phyloP scores from a whole-genome alignment of 495 filamentous ascomycete genomes.

The Delitschia confertaspora region DNA sequence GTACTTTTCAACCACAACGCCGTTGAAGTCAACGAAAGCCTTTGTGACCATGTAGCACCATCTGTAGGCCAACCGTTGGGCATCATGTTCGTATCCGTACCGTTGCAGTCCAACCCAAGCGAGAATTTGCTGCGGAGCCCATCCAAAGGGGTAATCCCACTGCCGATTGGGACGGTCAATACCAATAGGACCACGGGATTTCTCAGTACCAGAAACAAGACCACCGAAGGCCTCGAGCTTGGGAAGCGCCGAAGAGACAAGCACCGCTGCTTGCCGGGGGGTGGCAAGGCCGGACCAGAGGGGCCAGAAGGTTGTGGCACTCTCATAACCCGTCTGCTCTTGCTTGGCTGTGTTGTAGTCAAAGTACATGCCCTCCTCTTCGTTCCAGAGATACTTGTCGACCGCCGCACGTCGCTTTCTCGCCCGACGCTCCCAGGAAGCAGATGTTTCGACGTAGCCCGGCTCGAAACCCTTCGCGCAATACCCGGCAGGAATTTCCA shows the following conservation, averaged over 20 bases:
- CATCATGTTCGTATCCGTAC: constrained; percentile 84
- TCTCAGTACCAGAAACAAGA: constrained; percentile 78
- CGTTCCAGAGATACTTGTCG: constrained; percentile 86
- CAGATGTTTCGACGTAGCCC: constrained; percentile 64
- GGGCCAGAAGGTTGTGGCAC: constrained; percentile 88
- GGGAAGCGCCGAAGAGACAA: constrained; percentile 71
- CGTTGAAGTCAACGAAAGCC: constrained; percentile 94
- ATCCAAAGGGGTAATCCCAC: constrained; percentile 97
- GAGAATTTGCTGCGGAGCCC: constrained; percentile 97
- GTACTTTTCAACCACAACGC: constrained; percentile 97
- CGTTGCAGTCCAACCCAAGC: constrained; percentile 86
- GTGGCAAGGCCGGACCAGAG: constrained; percentile 86
- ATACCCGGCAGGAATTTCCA: constrained; percentile 72
- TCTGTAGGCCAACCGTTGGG: constrained; percentile 79
- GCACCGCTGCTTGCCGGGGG: constrained; percentile 64
- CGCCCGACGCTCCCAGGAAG: constrained; percentile 79
- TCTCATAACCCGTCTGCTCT: constrained; percentile 70
- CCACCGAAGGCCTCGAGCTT: constrained; percentile 81
- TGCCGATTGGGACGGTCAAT: constrained; percentile 84
- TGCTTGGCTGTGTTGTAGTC: constrained; percentile 85
- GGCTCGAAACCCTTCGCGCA: constrained; percentile 49
- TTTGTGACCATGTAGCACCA: constrained; percentile 98
- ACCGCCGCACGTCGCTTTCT: constrained; percentile 69
- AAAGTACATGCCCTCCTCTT: constrained; percentile 86
- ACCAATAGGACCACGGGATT: constrained; percentile 69